Evolutionary conservation across 2,329 filamentous ascomycete species (phyloP).

Genomic region (Cadophora sp.): DNA sequence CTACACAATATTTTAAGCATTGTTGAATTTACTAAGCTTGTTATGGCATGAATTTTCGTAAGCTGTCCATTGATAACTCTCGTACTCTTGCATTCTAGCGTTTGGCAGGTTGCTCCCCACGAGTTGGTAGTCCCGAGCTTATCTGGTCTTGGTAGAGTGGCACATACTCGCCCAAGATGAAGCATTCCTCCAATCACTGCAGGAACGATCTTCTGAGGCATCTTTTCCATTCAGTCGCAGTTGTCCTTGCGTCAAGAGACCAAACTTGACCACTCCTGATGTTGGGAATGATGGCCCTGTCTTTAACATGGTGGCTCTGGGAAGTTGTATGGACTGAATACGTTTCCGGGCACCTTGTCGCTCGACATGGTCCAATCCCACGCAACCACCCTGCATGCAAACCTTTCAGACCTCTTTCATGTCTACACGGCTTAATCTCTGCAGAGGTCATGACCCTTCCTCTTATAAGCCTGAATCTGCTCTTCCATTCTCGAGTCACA

Average conservation of each 20-base stretch:
- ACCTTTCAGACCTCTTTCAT: constrained; percentile 26
- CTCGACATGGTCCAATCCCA: constrained; percentile 34
- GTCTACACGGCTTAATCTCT: constrained; percentile 8
- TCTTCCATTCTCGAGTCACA: constrained; percentile 44
- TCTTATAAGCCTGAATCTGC: constrained; percentile 43
- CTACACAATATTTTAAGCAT: neutral
- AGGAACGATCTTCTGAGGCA: constrained; percentile 29
- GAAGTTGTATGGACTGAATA: constrained; percentile 25
- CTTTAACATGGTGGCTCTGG: constrained; percentile 31
- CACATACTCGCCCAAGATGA: constrained; percentile 41
- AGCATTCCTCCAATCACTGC: constrained; percentile 41
- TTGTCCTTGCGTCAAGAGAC: constrained; percentile 38
- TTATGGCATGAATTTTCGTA: constrained; percentile 12
- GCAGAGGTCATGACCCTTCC: constrained; percentile 22
- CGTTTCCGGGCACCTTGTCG: constrained; percentile 25
- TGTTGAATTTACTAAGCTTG: neutral
- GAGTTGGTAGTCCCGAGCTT: constrained; percentile 22
- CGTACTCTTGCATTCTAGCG: constrained; percentile 19
- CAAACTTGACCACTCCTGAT: constrained; percentile 35
- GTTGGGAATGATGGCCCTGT: constrained; percentile 31
- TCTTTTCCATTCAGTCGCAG: constrained; percentile 26
- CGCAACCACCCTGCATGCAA: constrained; percentile 37
- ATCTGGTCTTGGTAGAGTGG: constrained; percentile 27
- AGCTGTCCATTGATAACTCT: constrained; percentile 5
- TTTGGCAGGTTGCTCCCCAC: constrained; percentile 10